Evolutionary conservation across 2,329 filamentous ascomycete species (phyloP), one percentile per base, ranked within the genome.

Genomic region (Neofusicoccum parvum): DNA sequence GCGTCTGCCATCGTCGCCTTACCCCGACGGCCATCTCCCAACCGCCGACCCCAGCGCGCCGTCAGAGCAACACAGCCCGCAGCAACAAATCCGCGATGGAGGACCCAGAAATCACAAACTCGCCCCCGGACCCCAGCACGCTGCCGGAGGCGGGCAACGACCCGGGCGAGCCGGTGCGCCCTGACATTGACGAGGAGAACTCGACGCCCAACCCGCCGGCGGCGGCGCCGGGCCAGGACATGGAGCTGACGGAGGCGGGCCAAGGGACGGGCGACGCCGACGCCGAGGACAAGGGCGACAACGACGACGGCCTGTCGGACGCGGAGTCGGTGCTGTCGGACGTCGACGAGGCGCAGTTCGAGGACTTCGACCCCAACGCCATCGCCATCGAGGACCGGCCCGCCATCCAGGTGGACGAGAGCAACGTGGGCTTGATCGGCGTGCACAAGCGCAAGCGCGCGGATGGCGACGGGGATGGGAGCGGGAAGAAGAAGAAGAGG

Each of bases 401-500:
- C 3, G 80, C 83, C 48, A 80, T 86, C 50, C 81, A 82, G 10
- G 86, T 89, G 34, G 87, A 89, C 68, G 86, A 88, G 67, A 84
- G 84, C 67, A 88, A 87, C 65, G 78, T 89, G 68, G 86, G 83
- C 66, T 72, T 86, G 66, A 84, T 89, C 68, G 85, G 87, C 65
- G 84, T 87, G 64, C 84, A 88, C 77, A 88, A 88, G 80, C 81
- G 87, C 68, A 87, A 88, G 81, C 86, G 91, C 65, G 74, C 82
- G 9, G 89, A 84, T 43, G 86, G 84, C 59, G 86, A 85, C 68
- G 82, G 82, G 62, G 83, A 84, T 37, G 82, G 86, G 39, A 88
- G 88, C 60, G 87, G 85, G 36, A 84, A 84, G 56, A 79, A 83
- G 49, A 92, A 90, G 78, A 95, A 92, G 80, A 90, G 91, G 62